These are phyloP conservation scores for Naganishia vaughanmartiniae DNA, from an alignment of 768 basidiomycete species.

Conservation along the genomic window DNA sequence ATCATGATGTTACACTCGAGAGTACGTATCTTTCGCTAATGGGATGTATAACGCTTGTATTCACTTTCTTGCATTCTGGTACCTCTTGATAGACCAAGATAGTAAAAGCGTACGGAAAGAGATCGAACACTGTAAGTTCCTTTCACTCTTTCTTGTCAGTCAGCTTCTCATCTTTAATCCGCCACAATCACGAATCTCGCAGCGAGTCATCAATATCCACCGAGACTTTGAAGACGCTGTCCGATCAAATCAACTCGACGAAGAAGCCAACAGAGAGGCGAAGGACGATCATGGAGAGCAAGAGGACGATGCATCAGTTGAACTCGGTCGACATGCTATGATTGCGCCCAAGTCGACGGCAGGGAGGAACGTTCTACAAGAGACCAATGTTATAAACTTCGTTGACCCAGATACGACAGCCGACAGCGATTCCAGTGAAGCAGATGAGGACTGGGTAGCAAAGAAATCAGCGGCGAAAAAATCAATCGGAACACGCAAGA, in stretches of 20 bases:
- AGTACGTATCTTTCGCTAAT: neutral
- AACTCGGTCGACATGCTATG: neutral
- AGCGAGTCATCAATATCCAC: slow-evolving; percentile 47
- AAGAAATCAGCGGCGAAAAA: neutral
- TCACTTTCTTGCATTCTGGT: neutral
- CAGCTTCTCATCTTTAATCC: neutral
- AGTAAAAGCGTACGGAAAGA: slow-evolving; percentile 26
- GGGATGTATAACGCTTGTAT: neutral
- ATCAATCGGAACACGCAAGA: neutral
- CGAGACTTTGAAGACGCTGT: slow-evolving; percentile 33
- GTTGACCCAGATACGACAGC: neutral
- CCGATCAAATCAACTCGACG: neutral
- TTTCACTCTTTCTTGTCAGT: no score
- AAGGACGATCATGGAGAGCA: neutral
- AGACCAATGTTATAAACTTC: neutral
- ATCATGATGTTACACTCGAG: slow-evolving; percentile 17
- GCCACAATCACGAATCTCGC: neutral
- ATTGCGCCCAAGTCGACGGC: neutral
- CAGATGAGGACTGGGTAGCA: neutral
- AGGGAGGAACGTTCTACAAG: neutral
- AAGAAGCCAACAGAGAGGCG: neutral
- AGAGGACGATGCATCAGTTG: neutral
- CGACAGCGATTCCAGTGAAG: slow-evolving; percentile 3
- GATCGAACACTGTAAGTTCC: slow-evolving; percentile 38
- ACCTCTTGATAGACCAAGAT: slow-evolving; percentile 2